A percentile compares a stretch with the other conserved stretches of the same genome.
These are phyloP conservation scores for Corymbia calophylla DNA, from an alignment of 441 rosid genomes.

Conservation along the genomic window DNA sequence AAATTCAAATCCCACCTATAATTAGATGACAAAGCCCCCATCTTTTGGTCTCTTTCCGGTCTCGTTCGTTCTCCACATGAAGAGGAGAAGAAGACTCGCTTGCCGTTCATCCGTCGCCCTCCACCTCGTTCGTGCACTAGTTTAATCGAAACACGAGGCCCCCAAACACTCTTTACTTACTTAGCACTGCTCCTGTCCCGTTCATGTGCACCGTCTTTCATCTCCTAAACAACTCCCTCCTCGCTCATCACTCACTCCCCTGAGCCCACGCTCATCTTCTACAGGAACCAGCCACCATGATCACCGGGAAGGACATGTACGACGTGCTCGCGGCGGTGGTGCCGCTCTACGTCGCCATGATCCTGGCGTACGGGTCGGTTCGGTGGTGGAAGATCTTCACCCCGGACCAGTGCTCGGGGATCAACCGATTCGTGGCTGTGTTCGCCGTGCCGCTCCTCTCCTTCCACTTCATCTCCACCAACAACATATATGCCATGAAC, in stretches of 20 bases:
- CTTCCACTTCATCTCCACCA: slow-evolving; percentile 76
- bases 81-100: background rate
- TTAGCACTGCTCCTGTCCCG: background rate
- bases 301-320: slow-evolving; percentile 66
- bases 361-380: slow-evolving; percentile 75
- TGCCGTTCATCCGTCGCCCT: background rate
- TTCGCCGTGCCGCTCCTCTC: slow-evolving; percentile 86
- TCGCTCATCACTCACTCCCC: background rate
- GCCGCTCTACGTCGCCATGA: slow-evolving; percentile 84
- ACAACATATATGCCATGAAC: slow-evolving; percentile 68
- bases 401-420: slow-evolving; percentile 87
- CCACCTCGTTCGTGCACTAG: background rate
- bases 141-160: background rate
- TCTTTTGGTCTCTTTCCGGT: background rate
- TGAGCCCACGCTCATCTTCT: background rate
- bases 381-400: slow-evolving; percentile 90
- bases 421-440: slow-evolving; percentile 85
- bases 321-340: slow-evolving; percentile 84
- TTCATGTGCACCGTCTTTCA: background rate
- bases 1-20: background rate
- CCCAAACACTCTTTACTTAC: background rate
- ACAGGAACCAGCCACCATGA: slow-evolving; percentile 28
- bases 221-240: background rate
- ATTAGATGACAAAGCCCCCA: background rate
- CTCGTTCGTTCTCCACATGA: background rate